Evolutionary conservation across 2,329 filamentous ascomycete genomes (phyloP).

Genomic region (Fusarium sp.): DNA sequence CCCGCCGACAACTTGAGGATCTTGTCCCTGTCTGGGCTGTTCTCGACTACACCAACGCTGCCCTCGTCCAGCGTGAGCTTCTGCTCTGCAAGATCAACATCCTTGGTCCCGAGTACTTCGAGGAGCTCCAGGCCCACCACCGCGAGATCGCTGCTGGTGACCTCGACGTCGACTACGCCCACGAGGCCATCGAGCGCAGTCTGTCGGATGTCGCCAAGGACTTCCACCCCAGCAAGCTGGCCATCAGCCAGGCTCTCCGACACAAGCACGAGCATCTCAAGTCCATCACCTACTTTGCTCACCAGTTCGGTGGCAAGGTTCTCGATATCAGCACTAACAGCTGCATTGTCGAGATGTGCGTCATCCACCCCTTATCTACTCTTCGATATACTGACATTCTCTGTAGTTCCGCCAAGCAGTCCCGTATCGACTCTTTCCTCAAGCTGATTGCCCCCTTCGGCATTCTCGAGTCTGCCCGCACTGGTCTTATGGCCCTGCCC

Average conservation of each 20-base stretch:
- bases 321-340: slow-evolving; percentile 98
- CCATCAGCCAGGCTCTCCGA: slow-evolving; percentile 87
- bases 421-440: slow-evolving; percentile 95
- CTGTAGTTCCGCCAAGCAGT: slow-evolving; percentile 86
- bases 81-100: slow-evolving; percentile 97
- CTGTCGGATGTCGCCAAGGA: slow-evolving; percentile 68
- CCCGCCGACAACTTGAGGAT: slow-evolving; percentile 93
- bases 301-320: slow-evolving; percentile 98
- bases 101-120: slow-evolving; percentile 96
- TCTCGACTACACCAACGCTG: slow-evolving; percentile 91
- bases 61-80: slow-evolving; percentile 94
- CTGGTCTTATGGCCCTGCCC: slow-evolving; percentile 95
- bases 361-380: slow-evolving; percentile 36
- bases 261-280: slow-evolving; percentile 98
- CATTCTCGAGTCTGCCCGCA: slow-evolving; percentile 94
- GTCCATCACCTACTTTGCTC: slow-evolving; percentile 94
- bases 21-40: slow-evolving; percentile 98
- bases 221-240: slow-evolving; percentile 91
- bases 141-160: slow-evolving; percentile 79
- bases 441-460: slow-evolving; percentile 95
- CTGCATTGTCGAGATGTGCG: slow-evolving; percentile 97
- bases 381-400: slow-evolving; percentile 37
- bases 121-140: slow-evolving; percentile 95
- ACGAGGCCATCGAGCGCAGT: slow-evolving; percentile 52
- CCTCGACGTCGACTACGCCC: slow-evolving; percentile 58